These are phyloP conservation scores for Kluyveromyces siamensis DNA, from an alignment of 805 yeast genomes.

Conservation along the genomic window DNA sequence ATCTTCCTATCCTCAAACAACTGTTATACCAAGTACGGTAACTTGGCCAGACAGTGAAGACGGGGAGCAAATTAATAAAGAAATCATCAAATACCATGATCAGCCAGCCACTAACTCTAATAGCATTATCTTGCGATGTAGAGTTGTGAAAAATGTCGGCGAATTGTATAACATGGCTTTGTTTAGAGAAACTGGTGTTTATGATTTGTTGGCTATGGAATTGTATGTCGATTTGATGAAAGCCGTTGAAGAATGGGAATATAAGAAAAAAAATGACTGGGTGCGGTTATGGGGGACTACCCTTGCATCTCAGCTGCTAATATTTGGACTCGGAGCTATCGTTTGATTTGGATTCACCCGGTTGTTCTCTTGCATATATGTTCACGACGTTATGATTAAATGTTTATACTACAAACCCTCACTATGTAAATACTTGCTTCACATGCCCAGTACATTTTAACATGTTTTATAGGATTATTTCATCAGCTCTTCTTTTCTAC, in stretches of 20 bases:
- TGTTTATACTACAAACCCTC: background rate
- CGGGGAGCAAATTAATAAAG: slow-evolving; percentile 9
- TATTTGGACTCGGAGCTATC: slow-evolving; percentile 53
- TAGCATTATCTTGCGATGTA: slow-evolving; percentile 28
- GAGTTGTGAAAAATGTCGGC: slow-evolving; percentile 39
- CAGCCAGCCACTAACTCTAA: slow-evolving; percentile 14
- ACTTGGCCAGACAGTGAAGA: slow-evolving; percentile 16
- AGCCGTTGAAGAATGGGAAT: slow-evolving; percentile 46
- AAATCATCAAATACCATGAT: slow-evolving; percentile 31
- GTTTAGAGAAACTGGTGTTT: slow-evolving; percentile 34
- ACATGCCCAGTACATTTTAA: slow-evolving; percentile 1
- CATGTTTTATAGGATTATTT: slow-evolving; percentile 1
- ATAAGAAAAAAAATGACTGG: slow-evolving; percentile 35
- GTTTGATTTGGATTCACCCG: slow-evolving; percentile 24
- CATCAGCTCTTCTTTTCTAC: slow-evolving; percentile 22
- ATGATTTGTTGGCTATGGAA: slow-evolving; percentile 46
- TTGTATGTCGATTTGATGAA: slow-evolving; percentile 47
- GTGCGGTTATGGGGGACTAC: slow-evolving; percentile 50
- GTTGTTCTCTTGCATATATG: background rate
- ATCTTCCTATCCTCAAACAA: slow-evolving; percentile 22
- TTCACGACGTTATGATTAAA: background rate
- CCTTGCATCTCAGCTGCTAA: slow-evolving; percentile 46
- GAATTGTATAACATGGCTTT: slow-evolving; percentile 33
- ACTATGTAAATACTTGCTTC: background rate
- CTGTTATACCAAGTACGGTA: slow-evolving; percentile 16